phyloP scores from a whole-genome alignment of 805 yeast genomes.

The Suhomyces sp. region DNA sequence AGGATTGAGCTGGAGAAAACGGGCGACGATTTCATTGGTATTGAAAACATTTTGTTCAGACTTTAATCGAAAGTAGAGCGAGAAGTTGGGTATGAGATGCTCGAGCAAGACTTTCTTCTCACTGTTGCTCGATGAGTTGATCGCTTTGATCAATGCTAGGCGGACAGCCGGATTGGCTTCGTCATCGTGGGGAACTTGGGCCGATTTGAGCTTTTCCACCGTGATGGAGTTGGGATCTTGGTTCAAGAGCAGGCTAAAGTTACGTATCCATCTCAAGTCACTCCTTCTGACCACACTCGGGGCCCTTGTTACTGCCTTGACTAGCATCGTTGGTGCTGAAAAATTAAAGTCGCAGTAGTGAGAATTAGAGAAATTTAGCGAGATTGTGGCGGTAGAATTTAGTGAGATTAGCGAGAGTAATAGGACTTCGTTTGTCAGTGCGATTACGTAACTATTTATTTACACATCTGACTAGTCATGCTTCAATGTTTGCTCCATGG shows the following conservation, averaged over 20 bases:
- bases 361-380: neutral
- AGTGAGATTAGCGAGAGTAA: no score
- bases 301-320: neutral
- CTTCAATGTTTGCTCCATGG: conserved; percentile 34
- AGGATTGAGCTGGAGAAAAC: conserved; percentile 44
- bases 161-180: conserved; percentile 1
- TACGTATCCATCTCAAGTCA: neutral
- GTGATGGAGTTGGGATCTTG: conserved; percentile 9
- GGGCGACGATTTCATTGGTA: conserved; percentile 5
- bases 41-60: neutral
- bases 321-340: neutral
- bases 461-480: neutral
- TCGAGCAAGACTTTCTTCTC: conserved; percentile 4
- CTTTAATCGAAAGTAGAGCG: conserved; percentile 8
- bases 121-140: conserved; percentile 7
- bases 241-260: neutral
- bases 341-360: neutral
- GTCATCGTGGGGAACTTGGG: neutral
- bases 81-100: conserved; percentile 11
- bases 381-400: no score
- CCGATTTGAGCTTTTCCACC: neutral
- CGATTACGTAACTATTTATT: neutral
- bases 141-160: conserved; percentile 7
- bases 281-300: neutral
- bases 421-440: neutral